Percentiles rank a stretch among this genome's conserved stretches.
These are phyloP conservation scores for Mucor saturninus DNA, from an alignment of 371 early-diverging fungal species.

Conservation along the genomic window DNA sequence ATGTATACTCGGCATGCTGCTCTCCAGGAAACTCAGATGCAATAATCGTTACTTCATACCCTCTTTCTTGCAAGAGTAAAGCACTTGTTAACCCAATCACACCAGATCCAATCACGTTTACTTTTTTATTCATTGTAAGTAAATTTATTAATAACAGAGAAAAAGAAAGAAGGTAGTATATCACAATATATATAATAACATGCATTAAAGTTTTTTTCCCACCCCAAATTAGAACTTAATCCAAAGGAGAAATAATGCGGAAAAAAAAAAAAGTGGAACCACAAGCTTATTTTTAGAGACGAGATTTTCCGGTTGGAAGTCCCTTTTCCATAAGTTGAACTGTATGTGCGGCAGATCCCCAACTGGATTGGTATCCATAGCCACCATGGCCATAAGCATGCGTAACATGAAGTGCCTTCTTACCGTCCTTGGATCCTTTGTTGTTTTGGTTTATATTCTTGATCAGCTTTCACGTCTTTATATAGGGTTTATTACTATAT, in stretches of 20 bases:
- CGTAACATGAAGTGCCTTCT: conserved; percentile 48
- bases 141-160: neutral
- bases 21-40: conserved; percentile 64
- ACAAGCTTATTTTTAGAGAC: neutral
- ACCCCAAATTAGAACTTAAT: too few relatives aligned
- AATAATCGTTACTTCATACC: conserved; percentile 60
- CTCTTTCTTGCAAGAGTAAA: conserved; percentile 50
- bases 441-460: neutral
- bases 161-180: neutral
- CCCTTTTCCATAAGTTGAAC: conserved; percentile 48
- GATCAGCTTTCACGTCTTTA: neutral
- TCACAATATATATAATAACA: too few relatives aligned
- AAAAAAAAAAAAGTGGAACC: too few relatives aligned
- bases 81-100: conserved; percentile 77
- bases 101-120: conserved; percentile 75
- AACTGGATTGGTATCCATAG: conserved; percentile 73
- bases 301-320: neutral
- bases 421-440: conserved; percentile 4
- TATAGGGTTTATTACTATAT: neutral
- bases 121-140: neutral
- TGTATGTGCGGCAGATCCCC: conserved; percentile 69
- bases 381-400: conserved; percentile 88
- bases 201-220: too few relatives aligned
- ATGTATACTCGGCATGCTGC: conserved; percentile 63
- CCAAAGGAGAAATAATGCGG: too few relatives aligned